phyloP scores from a whole-genome alignment of 345 rosid genomes.

The Balakata baccata region DNA sequence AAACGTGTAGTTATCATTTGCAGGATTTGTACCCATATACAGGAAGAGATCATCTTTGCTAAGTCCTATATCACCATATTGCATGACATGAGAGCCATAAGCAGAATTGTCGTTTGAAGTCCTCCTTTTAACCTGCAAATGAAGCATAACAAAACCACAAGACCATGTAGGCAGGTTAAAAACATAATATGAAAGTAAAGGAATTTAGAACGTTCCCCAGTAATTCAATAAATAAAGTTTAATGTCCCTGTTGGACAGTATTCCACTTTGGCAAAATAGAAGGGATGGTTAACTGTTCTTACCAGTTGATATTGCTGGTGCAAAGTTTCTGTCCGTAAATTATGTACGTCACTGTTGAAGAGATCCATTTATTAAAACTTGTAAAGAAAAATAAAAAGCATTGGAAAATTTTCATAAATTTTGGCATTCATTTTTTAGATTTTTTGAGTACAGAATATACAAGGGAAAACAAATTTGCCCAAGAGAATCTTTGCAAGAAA shows the following conservation, averaged over 20 bases:
- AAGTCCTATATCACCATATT: constrained; percentile 69
- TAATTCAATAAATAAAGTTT: neutral
- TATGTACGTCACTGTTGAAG: constrained; percentile 74
- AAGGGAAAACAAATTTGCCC: neutral
- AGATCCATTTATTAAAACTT: constrained; percentile 3
- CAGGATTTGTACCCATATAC: constrained; percentile 92
- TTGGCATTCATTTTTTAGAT: neutral
- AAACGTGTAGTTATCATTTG: constrained; percentile 79
- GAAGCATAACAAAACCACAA: constrained; percentile 1
- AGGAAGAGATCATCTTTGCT: constrained; percentile 51
- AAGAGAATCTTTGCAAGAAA: neutral
- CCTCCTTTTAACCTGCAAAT: constrained; percentile 73
- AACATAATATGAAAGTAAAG: neutral
- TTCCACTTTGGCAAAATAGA: neutral
- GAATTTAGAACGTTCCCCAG: neutral
- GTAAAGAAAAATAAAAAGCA: neutral
- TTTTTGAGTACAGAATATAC: neutral
- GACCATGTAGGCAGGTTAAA: neutral
- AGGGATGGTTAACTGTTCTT: constrained; percentile 21
- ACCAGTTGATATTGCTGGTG: constrained; percentile 90
- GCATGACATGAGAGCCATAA: constrained; percentile 96
- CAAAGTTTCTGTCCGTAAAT: constrained; percentile 70
- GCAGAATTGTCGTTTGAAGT: constrained; percentile 44
- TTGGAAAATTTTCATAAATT: neutral
- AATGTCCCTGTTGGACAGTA: neutral